Percentiles rank a stretch among this genome's conserved stretches.
Evolutionary conservation across 2,329 filamentous ascomycete species (phyloP).

Genomic region (Aschersonia sp.): DNA sequence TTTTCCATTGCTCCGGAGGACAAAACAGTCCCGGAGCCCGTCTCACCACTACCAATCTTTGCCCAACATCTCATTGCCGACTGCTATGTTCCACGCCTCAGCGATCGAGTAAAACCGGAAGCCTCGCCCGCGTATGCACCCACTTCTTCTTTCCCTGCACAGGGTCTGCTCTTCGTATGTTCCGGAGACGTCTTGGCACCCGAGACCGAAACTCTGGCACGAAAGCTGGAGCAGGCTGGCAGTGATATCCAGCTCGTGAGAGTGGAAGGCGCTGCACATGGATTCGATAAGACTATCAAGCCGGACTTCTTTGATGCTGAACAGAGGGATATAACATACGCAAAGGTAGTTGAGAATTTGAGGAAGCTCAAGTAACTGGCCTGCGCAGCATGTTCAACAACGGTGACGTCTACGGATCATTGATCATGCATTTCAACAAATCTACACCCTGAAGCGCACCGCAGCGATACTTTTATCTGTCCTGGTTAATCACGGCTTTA

Average conservation of each 20-base stretch:
- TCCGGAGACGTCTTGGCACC: constrained; percentile 19
- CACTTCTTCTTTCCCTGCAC: background rate
- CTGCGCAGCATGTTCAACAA: background rate
- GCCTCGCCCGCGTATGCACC: constrained; percentile 19
- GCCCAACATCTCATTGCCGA: constrained; percentile 15
- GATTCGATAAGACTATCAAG: constrained; percentile 9
- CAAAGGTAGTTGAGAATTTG: background rate
- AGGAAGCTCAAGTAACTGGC: background rate
- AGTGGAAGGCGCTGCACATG: constrained; percentile 8
- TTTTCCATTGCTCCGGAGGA: constrained; percentile 12
- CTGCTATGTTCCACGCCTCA: constrained; percentile 14
- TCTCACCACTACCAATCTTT: background rate
- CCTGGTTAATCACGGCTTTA: too few species aligned
- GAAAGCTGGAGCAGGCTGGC: constrained; percentile 6
- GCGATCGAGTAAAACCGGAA: constrained; percentile 15
- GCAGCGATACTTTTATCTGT: too few species aligned
- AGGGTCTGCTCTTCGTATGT: constrained; percentile 17
- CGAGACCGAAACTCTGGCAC: constrained; percentile 19
- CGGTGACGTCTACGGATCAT: background rate
- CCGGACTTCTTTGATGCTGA: background rate
- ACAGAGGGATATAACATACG: constrained; percentile 5
- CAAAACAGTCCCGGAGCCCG: constrained; percentile 13
- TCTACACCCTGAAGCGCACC: too few species aligned
- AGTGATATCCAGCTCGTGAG: constrained; percentile 4
- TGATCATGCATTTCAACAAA: too few species aligned